phyloP scores from a whole-genome alignment of 176 grass and related monocot genomes.

The Bromus sterilis region DNA sequence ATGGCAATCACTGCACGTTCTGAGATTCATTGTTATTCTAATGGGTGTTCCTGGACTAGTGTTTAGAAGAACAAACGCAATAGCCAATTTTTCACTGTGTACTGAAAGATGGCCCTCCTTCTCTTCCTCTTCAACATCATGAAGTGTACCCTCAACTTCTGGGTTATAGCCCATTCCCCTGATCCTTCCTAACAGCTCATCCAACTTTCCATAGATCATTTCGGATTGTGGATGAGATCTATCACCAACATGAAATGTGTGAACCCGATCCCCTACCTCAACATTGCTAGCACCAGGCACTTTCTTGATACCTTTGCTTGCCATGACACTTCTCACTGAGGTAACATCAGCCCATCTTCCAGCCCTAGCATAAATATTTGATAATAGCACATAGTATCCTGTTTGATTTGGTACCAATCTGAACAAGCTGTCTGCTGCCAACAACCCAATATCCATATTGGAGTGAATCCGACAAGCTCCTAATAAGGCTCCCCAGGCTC shows the following conservation, averaged over 20 bases:
- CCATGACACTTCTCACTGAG: slow-evolving; percentile 60
- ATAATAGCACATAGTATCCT: slow-evolving; percentile 72
- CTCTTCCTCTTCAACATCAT: slow-evolving; percentile 91
- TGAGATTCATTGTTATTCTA: slow-evolving; percentile 73
- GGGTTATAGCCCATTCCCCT: slow-evolving; percentile 66
- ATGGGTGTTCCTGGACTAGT: slow-evolving; percentile 38
- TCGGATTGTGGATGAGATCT: slow-evolving; percentile 58
- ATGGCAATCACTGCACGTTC: slow-evolving; percentile 71
- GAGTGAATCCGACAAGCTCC: slow-evolving; percentile 72
- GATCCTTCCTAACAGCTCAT: slow-evolving; percentile 48
- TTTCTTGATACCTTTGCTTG: slow-evolving; percentile 69
- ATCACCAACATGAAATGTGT: slow-evolving; percentile 70
- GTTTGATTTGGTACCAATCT: slow-evolving; percentile 62
- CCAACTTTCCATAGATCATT: slow-evolving; percentile 67
- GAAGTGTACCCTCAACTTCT: slow-evolving; percentile 51
- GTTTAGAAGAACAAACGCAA: slow-evolving; percentile 66
- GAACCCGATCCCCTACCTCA: slow-evolving; percentile 43
- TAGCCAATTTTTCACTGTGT: slow-evolving; percentile 73
- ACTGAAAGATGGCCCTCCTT: slow-evolving; percentile 67
- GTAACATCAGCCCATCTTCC: slow-evolving; percentile 64
- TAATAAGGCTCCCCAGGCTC: slow-evolving; percentile 70
- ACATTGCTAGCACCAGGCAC: slow-evolving; percentile 66
- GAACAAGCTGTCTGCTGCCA: slow-evolving; percentile 65
- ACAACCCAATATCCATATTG: slow-evolving; percentile 64
- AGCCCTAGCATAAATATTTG: slow-evolving; percentile 84